phyloP scores from a whole-genome alignment of 805 yeast species.

The Candida chauliodis region DNA sequence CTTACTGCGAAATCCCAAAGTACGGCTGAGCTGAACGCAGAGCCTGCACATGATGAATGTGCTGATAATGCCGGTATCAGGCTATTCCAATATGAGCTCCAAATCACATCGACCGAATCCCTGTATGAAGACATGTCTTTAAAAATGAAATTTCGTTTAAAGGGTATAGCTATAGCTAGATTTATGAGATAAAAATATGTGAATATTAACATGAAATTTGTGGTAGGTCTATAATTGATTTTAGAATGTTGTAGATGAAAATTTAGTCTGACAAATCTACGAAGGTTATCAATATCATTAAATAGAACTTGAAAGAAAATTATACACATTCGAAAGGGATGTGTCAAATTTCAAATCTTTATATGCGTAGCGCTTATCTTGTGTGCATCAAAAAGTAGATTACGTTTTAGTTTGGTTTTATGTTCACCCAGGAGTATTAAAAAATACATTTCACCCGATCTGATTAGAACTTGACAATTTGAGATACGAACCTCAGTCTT shows the following conservation, averaged over 20 bases:
- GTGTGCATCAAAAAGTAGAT: no score
- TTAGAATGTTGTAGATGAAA: no score
- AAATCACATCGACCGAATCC: slow-evolving; percentile 6
- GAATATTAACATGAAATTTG: background rate
- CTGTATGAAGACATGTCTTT: background rate
- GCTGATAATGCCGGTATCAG: slow-evolving; percentile 14
- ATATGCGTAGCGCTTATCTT: background rate
- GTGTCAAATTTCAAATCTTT: background rate
- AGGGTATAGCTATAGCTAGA: background rate
- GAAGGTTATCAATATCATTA: no score
- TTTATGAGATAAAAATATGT: background rate
- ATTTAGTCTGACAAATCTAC: no score
- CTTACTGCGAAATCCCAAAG: slow-evolving; percentile 27
- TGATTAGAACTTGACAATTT: no score
- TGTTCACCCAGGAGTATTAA: no score
- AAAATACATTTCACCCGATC: background rate
- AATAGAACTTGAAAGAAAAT: background rate
- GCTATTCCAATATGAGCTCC: slow-evolving; percentile 21
- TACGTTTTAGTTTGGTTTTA: no score
- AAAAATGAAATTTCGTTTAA: background rate
- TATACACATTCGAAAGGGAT: background rate
- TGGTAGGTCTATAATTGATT: no score
- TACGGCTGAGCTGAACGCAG: slow-evolving; percentile 14
- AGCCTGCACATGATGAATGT: slow-evolving; percentile 16
- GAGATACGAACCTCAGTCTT: no score